Evolutionary conservation across 2,329 filamentous ascomycete species (phyloP).

Genomic region (Colletotrichum gigasporum): DNA sequence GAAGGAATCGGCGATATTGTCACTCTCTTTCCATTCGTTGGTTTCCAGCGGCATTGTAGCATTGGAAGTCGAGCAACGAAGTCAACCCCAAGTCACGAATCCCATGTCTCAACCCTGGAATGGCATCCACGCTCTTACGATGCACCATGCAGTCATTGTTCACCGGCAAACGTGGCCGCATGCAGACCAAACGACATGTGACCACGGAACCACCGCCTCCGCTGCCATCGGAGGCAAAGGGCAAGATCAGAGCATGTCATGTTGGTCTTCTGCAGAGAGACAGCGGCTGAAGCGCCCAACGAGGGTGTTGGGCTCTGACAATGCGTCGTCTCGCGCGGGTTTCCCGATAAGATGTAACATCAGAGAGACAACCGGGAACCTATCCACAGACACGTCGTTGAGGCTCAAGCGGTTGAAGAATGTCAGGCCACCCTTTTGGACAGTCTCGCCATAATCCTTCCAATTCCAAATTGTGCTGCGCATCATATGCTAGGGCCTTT

Average conservation of each 20-base stretch:
- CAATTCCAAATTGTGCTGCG: neutral
- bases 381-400: neutral
- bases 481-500: neutral
- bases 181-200: conserved; percentile 7
- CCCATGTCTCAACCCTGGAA: neutral
- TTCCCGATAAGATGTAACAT: neutral
- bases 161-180: conserved; percentile 17
- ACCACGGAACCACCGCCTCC: neutral
- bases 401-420: neutral
- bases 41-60: conserved; percentile 9
- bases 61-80: neutral
- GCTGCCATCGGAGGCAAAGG: neutral
- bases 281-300: neutral
- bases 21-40: conserved; percentile 4
- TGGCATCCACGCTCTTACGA: neutral
- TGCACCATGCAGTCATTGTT: conserved; percentile 25
- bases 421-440: neutral
- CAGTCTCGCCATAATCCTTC: neutral
- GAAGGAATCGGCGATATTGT: neutral
- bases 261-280: neutral
- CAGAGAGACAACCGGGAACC: neutral
- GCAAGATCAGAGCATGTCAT: neutral
- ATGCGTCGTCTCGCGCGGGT: too few species aligned
- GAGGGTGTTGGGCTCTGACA: neutral
- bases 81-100: neutral